A percentile compares a stretch with the other conserved stretches of the same genome.
These are phyloP conservation scores for Xanthoconium separans DNA, from an alignment of 1,284 basidiomycete species.

Conservation along the genomic window DNA sequence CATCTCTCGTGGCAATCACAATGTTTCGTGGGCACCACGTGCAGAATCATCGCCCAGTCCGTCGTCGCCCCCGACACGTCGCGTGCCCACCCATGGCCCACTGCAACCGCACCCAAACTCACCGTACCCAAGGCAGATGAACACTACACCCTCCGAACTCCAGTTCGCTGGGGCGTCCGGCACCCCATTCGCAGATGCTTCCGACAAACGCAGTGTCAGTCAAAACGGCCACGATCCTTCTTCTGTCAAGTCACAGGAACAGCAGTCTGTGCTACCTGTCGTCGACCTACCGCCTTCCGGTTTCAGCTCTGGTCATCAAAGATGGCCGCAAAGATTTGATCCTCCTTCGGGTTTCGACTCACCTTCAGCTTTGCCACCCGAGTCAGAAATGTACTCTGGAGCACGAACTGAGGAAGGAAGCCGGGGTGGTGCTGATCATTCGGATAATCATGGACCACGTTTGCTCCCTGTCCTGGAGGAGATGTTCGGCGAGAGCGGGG, in stretches of 20 bases:
- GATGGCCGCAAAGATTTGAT: background rate
- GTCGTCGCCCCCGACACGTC: slow-evolving; percentile 29
- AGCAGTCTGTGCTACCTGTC: slow-evolving; percentile 53
- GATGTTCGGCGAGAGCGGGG: background rate
- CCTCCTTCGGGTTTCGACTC: background rate
- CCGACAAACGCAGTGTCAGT: background rate
- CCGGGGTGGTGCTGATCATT: slow-evolving; percentile 3
- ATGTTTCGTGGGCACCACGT: slow-evolving; percentile 61
- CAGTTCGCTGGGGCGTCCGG: slow-evolving; percentile 47
- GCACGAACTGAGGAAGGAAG: slow-evolving; percentile 1
- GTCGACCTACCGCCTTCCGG: slow-evolving; percentile 38
- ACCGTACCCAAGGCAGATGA: background rate
- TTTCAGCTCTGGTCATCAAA: slow-evolving; percentile 30
- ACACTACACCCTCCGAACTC: slow-evolving; percentile 41
- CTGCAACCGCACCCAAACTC: background rate
- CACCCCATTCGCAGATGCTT: slow-evolving; percentile 22
- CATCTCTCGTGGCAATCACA: slow-evolving; percentile 49
- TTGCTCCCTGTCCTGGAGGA: slow-evolving; percentile 24
- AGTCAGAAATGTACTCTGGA: slow-evolving; percentile 1
- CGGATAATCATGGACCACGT: background rate
- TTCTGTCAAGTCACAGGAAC: slow-evolving; percentile 5
- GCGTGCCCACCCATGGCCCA: slow-evolving; percentile 16
- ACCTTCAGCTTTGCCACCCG: background rate
- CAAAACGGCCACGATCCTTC: background rate
- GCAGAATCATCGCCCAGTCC: slow-evolving; percentile 36